These are phyloP conservation scores for Ophiostoma triangulosporum DNA, from an alignment of 2,329 filamentous ascomycete genomes.

Conservation along the genomic window DNA sequence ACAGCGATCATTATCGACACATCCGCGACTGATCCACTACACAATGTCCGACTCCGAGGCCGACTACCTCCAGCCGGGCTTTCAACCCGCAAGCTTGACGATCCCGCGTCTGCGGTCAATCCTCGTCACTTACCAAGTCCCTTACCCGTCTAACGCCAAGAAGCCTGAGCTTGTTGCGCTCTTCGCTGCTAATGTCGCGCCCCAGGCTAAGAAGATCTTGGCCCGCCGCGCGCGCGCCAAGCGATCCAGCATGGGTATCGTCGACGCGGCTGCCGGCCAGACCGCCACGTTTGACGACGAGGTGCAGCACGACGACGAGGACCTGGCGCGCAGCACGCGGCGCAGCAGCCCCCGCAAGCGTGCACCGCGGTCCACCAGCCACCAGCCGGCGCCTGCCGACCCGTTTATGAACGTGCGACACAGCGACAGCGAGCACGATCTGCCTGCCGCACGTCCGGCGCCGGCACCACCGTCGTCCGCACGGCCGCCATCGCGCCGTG, in stretches of 20 bases:
- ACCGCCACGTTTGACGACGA: slow-evolving; percentile 28
- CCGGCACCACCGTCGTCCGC: not conserved
- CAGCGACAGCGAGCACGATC: slow-evolving; percentile 39
- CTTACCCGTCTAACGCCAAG: slow-evolving; percentile 80
- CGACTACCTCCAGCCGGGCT: slow-evolving; percentile 76
- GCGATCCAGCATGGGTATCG: slow-evolving; percentile 76
- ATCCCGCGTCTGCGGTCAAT: slow-evolving; percentile 83
- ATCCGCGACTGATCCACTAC: not conserved
- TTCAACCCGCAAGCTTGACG: slow-evolving; percentile 72
- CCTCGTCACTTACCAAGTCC: slow-evolving; percentile 74
- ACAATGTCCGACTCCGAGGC: slow-evolving; percentile 54
- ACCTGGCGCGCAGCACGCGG: slow-evolving; percentile 18
- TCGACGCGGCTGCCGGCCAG: slow-evolving; percentile 32
- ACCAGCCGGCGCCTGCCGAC: slow-evolving; percentile 29
- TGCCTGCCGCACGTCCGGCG: slow-evolving; percentile 27
- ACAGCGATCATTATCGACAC: not conserved
- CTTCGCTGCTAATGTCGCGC: slow-evolving; percentile 65
- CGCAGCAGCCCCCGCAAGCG: slow-evolving; percentile 40
- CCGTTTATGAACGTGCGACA: slow-evolving; percentile 25
- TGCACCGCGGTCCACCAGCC: slow-evolving; percentile 38
- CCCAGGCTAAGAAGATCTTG: slow-evolving; percentile 65
- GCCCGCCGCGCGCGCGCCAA: slow-evolving; percentile 64
- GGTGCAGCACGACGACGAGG: slow-evolving; percentile 34
- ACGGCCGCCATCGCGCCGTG: slow-evolving; percentile 30
- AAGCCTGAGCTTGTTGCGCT: slow-evolving; percentile 78